A percentile compares a stretch with the other conserved stretches of the same genome.
phyloP scores from a whole-genome alignment of 179 eudicot species.

The Spergularia azorica region DNA sequence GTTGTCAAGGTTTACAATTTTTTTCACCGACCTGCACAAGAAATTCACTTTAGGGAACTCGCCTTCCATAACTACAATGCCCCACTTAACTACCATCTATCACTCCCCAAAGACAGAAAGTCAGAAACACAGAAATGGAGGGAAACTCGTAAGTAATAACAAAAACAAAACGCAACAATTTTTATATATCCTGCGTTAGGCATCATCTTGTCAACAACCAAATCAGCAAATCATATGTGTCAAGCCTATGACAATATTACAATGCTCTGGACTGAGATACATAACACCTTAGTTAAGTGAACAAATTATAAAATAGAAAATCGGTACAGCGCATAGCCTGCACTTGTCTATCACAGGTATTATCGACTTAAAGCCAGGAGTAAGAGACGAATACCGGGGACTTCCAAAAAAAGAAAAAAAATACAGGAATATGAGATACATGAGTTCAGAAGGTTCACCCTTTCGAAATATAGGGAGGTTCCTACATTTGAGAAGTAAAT shows the following conservation, averaged over 20 bases:
- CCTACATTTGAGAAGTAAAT: too few species aligned
- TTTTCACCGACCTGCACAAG: slow-evolving; percentile 61
- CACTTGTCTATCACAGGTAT: too few species aligned
- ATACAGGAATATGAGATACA: too few species aligned
- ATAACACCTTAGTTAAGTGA: too few species aligned
- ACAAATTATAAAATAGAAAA: too few species aligned
- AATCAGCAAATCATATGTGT: neutral
- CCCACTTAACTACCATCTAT: neutral
- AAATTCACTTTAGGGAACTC: slow-evolving; percentile 5
- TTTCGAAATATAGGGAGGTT: too few species aligned
- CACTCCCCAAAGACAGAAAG: neutral
- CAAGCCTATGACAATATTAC: neutral
- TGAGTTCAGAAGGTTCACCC: too few species aligned
- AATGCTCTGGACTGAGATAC: neutral
- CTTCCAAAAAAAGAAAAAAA: too few species aligned
- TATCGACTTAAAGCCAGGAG: too few species aligned
- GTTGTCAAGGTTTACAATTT: slow-evolving; percentile 68
- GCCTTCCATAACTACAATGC: neutral
- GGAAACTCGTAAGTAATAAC: too few species aligned
- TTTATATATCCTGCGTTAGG: neutral
- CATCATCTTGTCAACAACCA: neutral
- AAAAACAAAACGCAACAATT: neutral
- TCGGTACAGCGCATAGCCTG: too few species aligned
- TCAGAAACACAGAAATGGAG: neutral
- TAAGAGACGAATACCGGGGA: too few species aligned